Percentiles rank a stretch among this genome's conserved stretches.
These are phyloP conservation scores for Rhizopogon salebrosus DNA, from an alignment of 768 basidiomycete genomes.

Conservation along the genomic window DNA sequence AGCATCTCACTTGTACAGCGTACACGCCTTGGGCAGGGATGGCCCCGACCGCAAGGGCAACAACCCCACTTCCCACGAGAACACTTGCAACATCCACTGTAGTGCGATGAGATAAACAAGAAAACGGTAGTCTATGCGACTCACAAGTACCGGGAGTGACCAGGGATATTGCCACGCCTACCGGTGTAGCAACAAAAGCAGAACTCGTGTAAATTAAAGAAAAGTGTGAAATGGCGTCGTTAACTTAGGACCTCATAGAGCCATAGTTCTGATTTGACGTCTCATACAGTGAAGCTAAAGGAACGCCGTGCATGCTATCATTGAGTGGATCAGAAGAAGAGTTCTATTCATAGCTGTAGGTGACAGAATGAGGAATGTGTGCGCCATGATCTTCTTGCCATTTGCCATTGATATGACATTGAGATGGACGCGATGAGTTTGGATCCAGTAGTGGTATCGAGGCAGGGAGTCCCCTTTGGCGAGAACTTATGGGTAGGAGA, in stretches of 20 bases:
- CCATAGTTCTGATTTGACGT: conserved; percentile 21
- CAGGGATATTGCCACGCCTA: conserved; percentile 14
- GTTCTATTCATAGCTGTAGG: no score
- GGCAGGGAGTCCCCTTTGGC: background rate
- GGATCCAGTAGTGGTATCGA: background rate
- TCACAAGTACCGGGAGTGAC: conserved; percentile 22
- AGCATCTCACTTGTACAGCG: conserved; percentile 22
- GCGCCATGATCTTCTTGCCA: no score
- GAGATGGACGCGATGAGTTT: background rate
- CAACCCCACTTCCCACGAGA: conserved; percentile 15
- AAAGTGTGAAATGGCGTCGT: conserved; percentile 9
- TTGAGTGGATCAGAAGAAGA: no score
- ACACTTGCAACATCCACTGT: conserved; percentile 19
- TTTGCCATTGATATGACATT: no score
- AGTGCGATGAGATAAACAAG: background rate
- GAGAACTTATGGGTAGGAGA: background rate
- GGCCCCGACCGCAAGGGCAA: conserved; percentile 20
- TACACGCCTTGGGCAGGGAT: conserved; percentile 17
- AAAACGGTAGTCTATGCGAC: background rate
- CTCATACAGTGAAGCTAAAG: conserved; percentile 15
- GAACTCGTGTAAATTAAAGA: conserved; percentile 21
- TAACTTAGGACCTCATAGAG: conserved; percentile 5
- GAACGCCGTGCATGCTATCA: conserved; percentile 14
- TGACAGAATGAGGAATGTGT: no score
- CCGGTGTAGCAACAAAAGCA: conserved; percentile 12